A percentile compares a stretch with the other conserved stretches of the same genome.
phyloP scores from a whole-genome alignment of 75 land plant species.

The Cryptomeria japonica region DNA sequence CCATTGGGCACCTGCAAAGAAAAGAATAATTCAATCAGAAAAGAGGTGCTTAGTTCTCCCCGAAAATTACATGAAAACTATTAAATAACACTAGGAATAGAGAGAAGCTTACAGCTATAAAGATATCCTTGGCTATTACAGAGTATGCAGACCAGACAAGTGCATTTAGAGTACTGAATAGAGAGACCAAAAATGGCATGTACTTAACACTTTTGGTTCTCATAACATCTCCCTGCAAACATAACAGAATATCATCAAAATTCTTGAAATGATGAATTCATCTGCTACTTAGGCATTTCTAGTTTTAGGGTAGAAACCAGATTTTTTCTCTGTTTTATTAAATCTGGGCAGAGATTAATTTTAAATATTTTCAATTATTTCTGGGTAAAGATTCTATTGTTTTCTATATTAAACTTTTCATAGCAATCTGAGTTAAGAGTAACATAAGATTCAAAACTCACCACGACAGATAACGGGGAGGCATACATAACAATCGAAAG shows the following conservation, averaged over 20 bases:
- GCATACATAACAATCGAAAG: conserved; percentile 3
- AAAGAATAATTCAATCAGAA: neutral
- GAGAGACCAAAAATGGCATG: conserved; percentile 29
- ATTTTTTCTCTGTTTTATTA: neutral
- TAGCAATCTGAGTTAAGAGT: neutral
- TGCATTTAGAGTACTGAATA: neutral
- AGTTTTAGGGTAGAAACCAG: neutral
- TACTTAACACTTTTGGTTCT: conserved; percentile 26
- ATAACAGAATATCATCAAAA: neutral
- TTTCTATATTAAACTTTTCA: too few relatives aligned
- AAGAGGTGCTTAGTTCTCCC: neutral
- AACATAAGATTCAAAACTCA: neutral
- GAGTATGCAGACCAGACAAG: conserved; percentile 1
- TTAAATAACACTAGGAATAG: neutral
- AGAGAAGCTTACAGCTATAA: neutral
- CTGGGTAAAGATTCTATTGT: too few relatives aligned
- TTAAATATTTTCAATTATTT: too few relatives aligned
- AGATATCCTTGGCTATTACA: neutral
- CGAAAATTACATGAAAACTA: neutral
- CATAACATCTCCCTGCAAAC: conserved; percentile 19
- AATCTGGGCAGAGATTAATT: neutral
- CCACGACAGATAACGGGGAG: neutral
- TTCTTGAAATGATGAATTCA: neutral
- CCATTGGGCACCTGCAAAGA: conserved; percentile 6
- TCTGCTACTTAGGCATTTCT: neutral